These are phyloP conservation scores for Eucalyptus marginata DNA, from an alignment of 345 rosid genomes.

Conservation along the genomic window DNA sequence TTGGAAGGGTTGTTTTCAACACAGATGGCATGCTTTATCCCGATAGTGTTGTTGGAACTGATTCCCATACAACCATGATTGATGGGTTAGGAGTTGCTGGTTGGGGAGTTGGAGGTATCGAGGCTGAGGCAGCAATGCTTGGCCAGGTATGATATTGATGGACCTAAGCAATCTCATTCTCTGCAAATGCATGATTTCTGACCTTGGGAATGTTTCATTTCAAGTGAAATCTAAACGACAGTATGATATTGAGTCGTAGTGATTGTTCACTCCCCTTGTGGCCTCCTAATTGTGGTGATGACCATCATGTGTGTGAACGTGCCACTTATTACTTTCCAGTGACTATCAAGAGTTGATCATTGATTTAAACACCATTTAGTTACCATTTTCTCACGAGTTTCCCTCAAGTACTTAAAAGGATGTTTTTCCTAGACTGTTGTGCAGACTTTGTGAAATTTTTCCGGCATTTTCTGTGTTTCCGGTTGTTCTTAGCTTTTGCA, in stretches of 20 bases:
- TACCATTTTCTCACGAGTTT: not conserved
- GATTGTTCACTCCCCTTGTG: not conserved
- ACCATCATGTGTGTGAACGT: not conserved
- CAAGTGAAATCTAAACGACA: not conserved
- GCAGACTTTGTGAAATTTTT: not conserved
- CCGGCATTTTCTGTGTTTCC: not conserved
- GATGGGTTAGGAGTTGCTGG: conserved; percentile 99
- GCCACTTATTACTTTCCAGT: not conserved
- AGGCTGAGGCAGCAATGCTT: conserved; percentile 98
- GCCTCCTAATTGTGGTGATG: not conserved
- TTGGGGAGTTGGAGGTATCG: conserved; percentile 99
- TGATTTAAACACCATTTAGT: not conserved
- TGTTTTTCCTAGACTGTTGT: not conserved
- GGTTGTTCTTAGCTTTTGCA: not conserved
- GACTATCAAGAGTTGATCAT: not conserved
- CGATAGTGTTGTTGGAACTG: conserved; percentile 98
- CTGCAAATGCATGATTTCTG: not conserved
- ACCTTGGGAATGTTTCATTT: not conserved
- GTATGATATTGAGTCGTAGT: not conserved
- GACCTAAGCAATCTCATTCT: not conserved
- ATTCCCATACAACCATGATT: conserved; percentile 99
- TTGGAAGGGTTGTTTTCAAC: conserved; percentile 96
- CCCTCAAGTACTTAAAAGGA: not conserved
- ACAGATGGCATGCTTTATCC: conserved; percentile 68
- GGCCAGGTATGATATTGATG: conserved; percentile 57